Conservation (phyloP, 257 asterid species). For the Solanum dulcamara region DNA sequence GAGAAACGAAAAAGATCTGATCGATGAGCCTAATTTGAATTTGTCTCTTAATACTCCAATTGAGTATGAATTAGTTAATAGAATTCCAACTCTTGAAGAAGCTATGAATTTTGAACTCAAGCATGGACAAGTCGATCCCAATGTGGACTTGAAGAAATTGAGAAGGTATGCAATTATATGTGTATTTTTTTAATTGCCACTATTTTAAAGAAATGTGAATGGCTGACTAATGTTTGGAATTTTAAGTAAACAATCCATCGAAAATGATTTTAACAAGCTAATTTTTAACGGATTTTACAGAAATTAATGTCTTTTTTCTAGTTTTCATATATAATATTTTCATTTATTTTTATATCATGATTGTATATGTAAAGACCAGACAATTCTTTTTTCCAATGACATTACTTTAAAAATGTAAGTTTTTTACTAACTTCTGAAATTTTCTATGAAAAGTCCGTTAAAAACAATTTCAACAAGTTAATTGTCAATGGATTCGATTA, state of each 20-base stretch:
- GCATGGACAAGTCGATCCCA: conserved; percentile 1
- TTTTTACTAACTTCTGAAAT: not conserved
- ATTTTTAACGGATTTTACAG: too few relatives aligned
- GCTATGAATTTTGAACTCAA: not conserved
- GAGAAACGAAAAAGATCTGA: not conserved
- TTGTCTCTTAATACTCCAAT: not conserved
- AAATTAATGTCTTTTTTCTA: too few relatives aligned
- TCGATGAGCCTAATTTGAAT: not conserved
- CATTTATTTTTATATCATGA: not conserved
- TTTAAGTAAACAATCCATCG: not conserved
- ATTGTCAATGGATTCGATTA: not conserved
- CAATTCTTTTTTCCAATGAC: too few relatives aligned
- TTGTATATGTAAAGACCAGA: not conserved
- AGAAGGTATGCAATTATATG: conserved; percentile 25
- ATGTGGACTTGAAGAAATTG: conserved; percentile 10
- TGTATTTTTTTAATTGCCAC: too few relatives aligned
- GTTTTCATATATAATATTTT: too few relatives aligned
- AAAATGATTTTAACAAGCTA: too few relatives aligned
- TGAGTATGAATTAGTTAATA: too few relatives aligned
- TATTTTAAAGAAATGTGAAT: not conserved
- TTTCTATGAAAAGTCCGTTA: not conserved
- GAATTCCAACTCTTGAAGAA: not conserved
- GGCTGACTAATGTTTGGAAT: too few relatives aligned
- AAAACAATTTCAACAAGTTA: not conserved
- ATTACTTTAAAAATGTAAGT: not conserved